Evolutionary conservation across 2,329 filamentous ascomycete species (phyloP), one percentile per base, ranked within the genome.

Genomic region (Neonectria magnoliae): DNA sequence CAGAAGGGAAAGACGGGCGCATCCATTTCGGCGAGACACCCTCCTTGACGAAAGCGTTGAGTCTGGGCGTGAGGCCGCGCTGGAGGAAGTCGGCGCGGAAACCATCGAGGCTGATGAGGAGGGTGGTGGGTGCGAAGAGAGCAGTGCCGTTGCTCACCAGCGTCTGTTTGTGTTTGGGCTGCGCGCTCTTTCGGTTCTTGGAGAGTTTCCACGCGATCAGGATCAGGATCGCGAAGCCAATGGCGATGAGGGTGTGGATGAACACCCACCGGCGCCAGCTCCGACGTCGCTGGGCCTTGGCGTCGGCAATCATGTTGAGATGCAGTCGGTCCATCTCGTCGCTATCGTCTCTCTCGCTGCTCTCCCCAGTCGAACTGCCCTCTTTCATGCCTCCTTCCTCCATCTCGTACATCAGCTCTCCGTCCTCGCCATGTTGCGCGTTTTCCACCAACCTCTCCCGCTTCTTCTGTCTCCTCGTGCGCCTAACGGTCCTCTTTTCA

Each of bases 61-160:
- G 83, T 2, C 91, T 90, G 1, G 95, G 96, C 1, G 95, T 98
- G 33, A 98, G 81, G 1, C 90, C 91, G 14, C 94, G 90, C 68
- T 91, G 88, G 44, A 99, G 83, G 75, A 98, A 98, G 77, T 98
- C 96, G 20, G 96, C 95, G 16, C 96, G 91, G 81, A 99, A 98
- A 4, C 96, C 96, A 79, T 99, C 96, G 18, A 99, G 85, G 50
- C 94, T 98, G 76, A 99, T 92, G 58, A 98, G 84, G 64, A 99
- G 91, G 2, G 96, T 98, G 0, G 96, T 99, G 1, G 94, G 94
- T 10, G 90, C 91, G 76, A 98, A 99, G 5, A 93, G 81, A 2
- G 94, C 92, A 0, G 94, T 97, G 58, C 96, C 96, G 77, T 99
- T 99, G 81, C 85, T 90, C 65, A 86, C 73, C 22, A 87, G 70